These are phyloP conservation scores for Hyphodiscus sp. DNA, from an alignment of 2,329 filamentous ascomycete genomes.

Conservation along the genomic window DNA sequence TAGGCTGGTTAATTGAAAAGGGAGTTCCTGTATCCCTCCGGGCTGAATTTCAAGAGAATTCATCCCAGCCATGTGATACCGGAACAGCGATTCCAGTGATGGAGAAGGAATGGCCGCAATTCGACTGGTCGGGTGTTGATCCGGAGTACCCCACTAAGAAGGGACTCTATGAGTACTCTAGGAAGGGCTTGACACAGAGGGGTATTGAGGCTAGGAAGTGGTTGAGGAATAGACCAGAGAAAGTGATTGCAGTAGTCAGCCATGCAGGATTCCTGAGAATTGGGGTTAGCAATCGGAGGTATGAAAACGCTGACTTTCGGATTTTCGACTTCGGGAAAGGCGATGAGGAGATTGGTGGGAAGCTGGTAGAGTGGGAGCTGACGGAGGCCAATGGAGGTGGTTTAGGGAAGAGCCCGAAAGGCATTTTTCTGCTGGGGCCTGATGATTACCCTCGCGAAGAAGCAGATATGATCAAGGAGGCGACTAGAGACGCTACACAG, in stretches of 20 bases:
- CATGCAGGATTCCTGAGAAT: slow-evolving; percentile 27
- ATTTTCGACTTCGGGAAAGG: slow-evolving; percentile 28
- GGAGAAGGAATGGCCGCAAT: slow-evolving; percentile 28
- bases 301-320: slow-evolving; percentile 29
- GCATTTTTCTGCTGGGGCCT: slow-evolving; percentile 13
- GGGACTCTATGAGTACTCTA: slow-evolving; percentile 26
- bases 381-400: slow-evolving; percentile 28
- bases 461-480: neutral
- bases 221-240: slow-evolving; percentile 26
- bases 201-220: slow-evolving; percentile 24
- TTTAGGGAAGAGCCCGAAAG: slow-evolving; percentile 25
- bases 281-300: slow-evolving; percentile 22
- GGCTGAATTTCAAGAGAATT: slow-evolving; percentile 30
- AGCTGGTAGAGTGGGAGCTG: slow-evolving; percentile 26
- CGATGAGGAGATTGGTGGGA: slow-evolving; percentile 17
- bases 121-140: slow-evolving; percentile 29
- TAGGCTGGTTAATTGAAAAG: slow-evolving; percentile 27
- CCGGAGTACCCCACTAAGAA: slow-evolving; percentile 25
- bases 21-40: slow-evolving; percentile 25
- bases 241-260: slow-evolving; percentile 29
- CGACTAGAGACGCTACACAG: slow-evolving; percentile 10
- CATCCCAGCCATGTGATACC: slow-evolving; percentile 27
- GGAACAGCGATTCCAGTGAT: slow-evolving; percentile 23
- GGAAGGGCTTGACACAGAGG: slow-evolving; percentile 18
- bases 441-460: slow-evolving; percentile 5